Base-by-base conservation (phyloP, 2,329 filamentous ascomycete genomes). In the Waltergamsia citrina region DNA sequence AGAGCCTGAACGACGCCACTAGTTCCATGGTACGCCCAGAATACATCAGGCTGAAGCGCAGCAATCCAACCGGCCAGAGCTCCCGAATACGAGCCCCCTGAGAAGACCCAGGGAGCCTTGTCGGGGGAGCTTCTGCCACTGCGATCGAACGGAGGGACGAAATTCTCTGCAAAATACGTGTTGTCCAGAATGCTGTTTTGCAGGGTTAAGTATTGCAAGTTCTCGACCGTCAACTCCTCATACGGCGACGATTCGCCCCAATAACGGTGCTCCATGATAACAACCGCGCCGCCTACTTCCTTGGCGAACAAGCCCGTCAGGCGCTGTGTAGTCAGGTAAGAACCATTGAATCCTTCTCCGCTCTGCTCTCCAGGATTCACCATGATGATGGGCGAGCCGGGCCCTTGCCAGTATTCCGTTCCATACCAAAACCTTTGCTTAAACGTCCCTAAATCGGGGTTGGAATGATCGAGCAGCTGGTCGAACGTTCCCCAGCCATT, bases 181-280 rank as follows among this genome's bases (percentile, higher is more conserved):
- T 78, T 71, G 49, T 93, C 85, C 6, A 81, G 81, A 32, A 92
- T 51, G 0, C 82, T 72, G 53, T 92, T 83, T 43, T 87, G 79
- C 2, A 85, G 86, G 2, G 81, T 81, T 48, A 90, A 61, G 60
- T 87, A 87, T 4, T 82, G 74, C 40, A 92, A 58, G 43, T 71
- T 85, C 49, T 80, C 62, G 0, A 74, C 80, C 45, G 58, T 65
- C 35, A 87, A 64, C 47, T 84, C 68, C 3, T 64, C 51, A 0
- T 70, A 71, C 0, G 84, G 84, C 34, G 79, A 77, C 48, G 80
- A 85, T 11, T 65, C 65, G 37, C 85, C 85, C 51, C 87, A 93
- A 63, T 88, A 93, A 32, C 85, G 74, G 51, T 92, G 85, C 59
- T 92, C 85, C 3, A 92, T 66, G 32, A 90, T 70, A 7, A 93